Evolutionary conservation across 2,329 filamentous ascomycete species (phyloP).

Genomic region (Aspergillus unguis): DNA sequence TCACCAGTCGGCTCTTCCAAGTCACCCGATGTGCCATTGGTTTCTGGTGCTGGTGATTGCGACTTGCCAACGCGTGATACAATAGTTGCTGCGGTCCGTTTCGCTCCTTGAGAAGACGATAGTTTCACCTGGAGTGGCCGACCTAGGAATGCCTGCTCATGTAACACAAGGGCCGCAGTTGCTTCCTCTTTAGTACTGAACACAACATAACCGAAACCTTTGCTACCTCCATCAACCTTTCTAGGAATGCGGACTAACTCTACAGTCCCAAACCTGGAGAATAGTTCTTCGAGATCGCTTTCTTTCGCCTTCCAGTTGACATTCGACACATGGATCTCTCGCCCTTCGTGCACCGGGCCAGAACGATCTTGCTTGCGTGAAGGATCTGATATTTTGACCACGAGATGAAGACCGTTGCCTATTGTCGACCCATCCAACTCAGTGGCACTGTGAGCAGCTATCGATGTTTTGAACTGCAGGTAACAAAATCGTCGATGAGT

Average conservation of each 20-base stretch:
- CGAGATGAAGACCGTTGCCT: slow-evolving; percentile 65
- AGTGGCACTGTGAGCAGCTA: slow-evolving; percentile 68
- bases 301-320: slow-evolving; percentile 62
- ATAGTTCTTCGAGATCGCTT: slow-evolving; percentile 66
- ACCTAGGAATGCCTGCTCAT: slow-evolving; percentile 67
- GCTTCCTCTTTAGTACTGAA: slow-evolving; percentile 69
- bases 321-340: slow-evolving; percentile 77
- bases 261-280: slow-evolving; percentile 72
- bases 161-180: slow-evolving; percentile 62
- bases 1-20: slow-evolving; percentile 42
- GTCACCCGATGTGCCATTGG: slow-evolving; percentile 36
- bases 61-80: slow-evolving; percentile 38
- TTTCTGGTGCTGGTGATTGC: slow-evolving; percentile 36
- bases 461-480: slow-evolving; percentile 72
- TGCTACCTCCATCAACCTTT: slow-evolving; percentile 64
- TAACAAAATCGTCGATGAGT: slow-evolving; percentile 92
- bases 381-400: slow-evolving; percentile 83
- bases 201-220: slow-evolving; percentile 76
- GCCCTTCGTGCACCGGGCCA: slow-evolving; percentile 78
- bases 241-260: slow-evolving; percentile 68
- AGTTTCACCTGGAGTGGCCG: slow-evolving; percentile 66
- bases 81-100: slow-evolving; percentile 45
- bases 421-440: slow-evolving; percentile 68
- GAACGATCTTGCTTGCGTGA: slow-evolving; percentile 71
- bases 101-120: slow-evolving; percentile 43